Conservation (phyloP, 345 rosid genomes). For the Ceriops zippeliana region DNA sequence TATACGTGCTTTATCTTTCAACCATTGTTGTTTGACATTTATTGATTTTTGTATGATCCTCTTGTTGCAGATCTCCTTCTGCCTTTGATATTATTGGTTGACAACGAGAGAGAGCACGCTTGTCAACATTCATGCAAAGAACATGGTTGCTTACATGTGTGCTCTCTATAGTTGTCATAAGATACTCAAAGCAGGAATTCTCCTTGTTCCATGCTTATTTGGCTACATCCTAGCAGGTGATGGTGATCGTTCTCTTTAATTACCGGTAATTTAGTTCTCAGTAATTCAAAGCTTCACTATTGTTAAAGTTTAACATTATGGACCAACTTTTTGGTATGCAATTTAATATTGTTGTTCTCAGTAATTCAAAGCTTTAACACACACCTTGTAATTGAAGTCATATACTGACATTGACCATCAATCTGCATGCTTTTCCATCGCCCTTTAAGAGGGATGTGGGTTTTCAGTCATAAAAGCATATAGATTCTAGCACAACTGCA, state of each 20-base stretch:
- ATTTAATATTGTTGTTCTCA: too few species aligned
- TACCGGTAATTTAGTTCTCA: not conserved
- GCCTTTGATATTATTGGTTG: slow-evolving; percentile 10
- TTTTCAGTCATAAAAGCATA: too few species aligned
- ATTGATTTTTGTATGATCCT: not conserved
- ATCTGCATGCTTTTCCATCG: too few species aligned
- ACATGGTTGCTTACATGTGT: slow-evolving; percentile 19
- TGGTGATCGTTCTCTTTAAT: not conserved
- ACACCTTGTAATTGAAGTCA: too few species aligned
- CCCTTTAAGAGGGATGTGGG: too few species aligned
- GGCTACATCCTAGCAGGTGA: not conserved
- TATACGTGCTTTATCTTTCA: too few species aligned
- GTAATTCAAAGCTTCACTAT: too few species aligned
- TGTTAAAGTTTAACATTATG: too few species aligned
- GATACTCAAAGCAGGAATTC: slow-evolving; percentile 4
- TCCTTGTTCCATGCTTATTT: not conserved
- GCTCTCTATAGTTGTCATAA: slow-evolving; percentile 28
- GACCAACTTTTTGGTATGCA: too few species aligned
- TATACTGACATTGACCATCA: too few species aligned
- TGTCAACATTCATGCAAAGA: slow-evolving; percentile 12
- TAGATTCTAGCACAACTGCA: too few species aligned
- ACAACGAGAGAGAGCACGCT: slow-evolving; percentile 32
- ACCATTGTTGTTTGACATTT: not conserved
- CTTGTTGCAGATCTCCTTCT: not conserved
- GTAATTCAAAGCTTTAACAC: too few species aligned